phyloP scores from a whole-genome alignment of 164 flowering plant species.

The Vitis vinifera region ASM3070453v1 NC_081811.1:1416001-1416500 shows the following conservation, averaged over 20 bases:
- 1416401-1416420: not conserved
- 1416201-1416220: not conserved
- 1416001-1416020: no score
- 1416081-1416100: no score
- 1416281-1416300: not conserved
- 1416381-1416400: not conserved
- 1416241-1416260: not conserved
- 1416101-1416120: no score
- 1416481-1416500: constrained; percentile 6
- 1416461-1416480: constrained; percentile 5
- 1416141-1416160: not conserved
- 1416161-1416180: not conserved
- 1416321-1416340: constrained; percentile 9
- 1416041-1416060: no score
- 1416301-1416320: not conserved
- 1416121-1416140: no score
- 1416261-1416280: constrained; percentile 11
- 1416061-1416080: no score
- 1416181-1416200: not conserved
- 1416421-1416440: not conserved
- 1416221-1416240: not conserved
- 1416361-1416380: not conserved
- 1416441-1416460: constrained; percentile 6
- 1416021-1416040: no score
- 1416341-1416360: constrained; percentile 9